Conservation (phyloP, 2,329 filamentous ascomycete species). For the Hypoxylon sp. region DNA sequence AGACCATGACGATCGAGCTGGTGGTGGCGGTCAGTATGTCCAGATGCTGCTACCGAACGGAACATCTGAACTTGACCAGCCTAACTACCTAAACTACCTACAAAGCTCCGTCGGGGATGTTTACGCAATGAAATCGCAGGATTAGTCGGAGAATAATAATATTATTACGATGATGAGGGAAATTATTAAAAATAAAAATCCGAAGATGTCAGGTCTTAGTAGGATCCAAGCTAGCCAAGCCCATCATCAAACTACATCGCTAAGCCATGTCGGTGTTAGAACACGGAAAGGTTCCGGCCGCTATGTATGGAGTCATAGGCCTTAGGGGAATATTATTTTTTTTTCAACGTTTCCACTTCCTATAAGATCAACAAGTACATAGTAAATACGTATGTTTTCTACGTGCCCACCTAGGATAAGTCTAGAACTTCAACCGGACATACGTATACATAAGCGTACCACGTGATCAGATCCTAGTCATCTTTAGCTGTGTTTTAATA, state of each 20-base stretch:
- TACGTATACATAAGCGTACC: slow-evolving; percentile 34
- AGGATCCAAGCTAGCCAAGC: slow-evolving; percentile 35
- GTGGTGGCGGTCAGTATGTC: slow-evolving; percentile 16
- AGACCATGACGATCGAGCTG: slow-evolving; percentile 32
- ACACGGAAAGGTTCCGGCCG: slow-evolving; percentile 26
- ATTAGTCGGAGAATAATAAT: slow-evolving; percentile 20
- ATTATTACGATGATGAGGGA: slow-evolving; percentile 18
- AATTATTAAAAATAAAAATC: slow-evolving; percentile 15
- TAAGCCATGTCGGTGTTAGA: slow-evolving; percentile 39
- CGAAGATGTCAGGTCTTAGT: slow-evolving; percentile 19
- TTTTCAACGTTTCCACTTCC: slow-evolving; percentile 5
- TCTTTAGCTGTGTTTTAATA: neutral
- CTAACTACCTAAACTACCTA: slow-evolving; percentile 13
- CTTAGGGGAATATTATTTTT: slow-evolving; percentile 10
- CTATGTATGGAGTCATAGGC: slow-evolving; percentile 25
- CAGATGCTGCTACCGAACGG: slow-evolving; percentile 30
- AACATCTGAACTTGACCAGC: slow-evolving; percentile 35
- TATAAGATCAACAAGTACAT: too few species aligned
- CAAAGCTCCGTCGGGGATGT: slow-evolving; percentile 9
- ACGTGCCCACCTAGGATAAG: slow-evolving; percentile 43
- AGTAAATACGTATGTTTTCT: too few species aligned
- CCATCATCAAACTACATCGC: slow-evolving; percentile 27
- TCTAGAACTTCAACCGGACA: slow-evolving; percentile 40
- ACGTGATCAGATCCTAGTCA: slow-evolving; percentile 37
- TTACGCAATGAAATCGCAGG: slow-evolving; percentile 12